These are phyloP conservation scores for Rutstroemia sp. DNA, from an alignment of 2,329 filamentous ascomycete species.

Conservation along the genomic window DNA sequence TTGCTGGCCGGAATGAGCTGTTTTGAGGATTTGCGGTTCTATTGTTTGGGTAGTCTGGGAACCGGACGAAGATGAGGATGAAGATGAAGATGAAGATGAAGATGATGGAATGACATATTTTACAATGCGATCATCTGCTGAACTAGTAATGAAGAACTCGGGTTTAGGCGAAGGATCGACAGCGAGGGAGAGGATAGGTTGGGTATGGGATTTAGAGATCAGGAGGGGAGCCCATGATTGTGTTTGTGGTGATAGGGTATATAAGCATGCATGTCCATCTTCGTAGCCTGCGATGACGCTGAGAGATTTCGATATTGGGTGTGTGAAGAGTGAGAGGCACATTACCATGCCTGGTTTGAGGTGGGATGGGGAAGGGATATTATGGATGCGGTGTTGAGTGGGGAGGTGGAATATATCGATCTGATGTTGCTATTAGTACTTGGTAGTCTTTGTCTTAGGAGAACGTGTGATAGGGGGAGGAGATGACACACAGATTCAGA, in stretches of 20 bases:
- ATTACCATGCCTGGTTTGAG: slow-evolving; percentile 75
- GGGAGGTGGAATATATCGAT: slow-evolving; percentile 84
- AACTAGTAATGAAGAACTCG: slow-evolving; percentile 67
- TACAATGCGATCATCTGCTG: slow-evolving; percentile 71
- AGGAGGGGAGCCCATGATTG: slow-evolving; percentile 42
- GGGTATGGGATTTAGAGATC: slow-evolving; percentile 59
- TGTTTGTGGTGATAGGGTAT: slow-evolving; percentile 26
- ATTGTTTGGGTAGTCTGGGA: neutral
- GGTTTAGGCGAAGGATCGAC: slow-evolving; percentile 44
- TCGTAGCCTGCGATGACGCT: slow-evolving; percentile 76
- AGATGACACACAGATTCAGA: slow-evolving; percentile 55
- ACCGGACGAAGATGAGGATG: neutral
- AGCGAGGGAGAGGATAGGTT: slow-evolving; percentile 73
- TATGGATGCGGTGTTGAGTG: slow-evolving; percentile 59
- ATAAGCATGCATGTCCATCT: slow-evolving; percentile 67
- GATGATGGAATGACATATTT: slow-evolving; percentile 59
- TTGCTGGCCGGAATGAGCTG: slow-evolving; percentile 88
- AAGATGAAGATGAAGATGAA: neutral
- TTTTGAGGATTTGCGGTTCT: slow-evolving; percentile 54
- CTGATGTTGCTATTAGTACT: slow-evolving; percentile 25
- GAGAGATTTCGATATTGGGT: slow-evolving; percentile 36
- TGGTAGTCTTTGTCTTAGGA: slow-evolving; percentile 7
- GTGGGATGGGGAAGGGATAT: slow-evolving; percentile 38
- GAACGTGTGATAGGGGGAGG: neutral
- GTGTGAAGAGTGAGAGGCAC: slow-evolving; percentile 60